Base-by-base conservation (phyloP, 441 rosid species). In the Adansonia grandidieri region DNA sequence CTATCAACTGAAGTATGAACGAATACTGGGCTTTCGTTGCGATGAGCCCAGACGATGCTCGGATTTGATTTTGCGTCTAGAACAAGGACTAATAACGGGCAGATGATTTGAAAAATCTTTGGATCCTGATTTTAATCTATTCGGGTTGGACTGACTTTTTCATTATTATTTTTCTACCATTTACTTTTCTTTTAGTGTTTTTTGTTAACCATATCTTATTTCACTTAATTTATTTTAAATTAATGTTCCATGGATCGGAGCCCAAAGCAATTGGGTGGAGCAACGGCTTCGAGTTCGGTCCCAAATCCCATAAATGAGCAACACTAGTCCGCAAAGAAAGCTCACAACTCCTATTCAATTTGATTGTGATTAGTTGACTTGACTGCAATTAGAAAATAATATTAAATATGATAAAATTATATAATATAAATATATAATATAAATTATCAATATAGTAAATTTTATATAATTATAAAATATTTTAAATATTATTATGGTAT, bases 31-130 rank as follows among this genome's bases (percentile, higher is more conserved):
- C 75, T 68, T 72, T 17, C 42, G 24, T 62, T 48, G 74, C 69
- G 28, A 61, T 14, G 48, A 80, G 81, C 64, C 70, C 72, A 64
- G 64, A 17, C 71, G 37, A 68, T 48, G 78, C 73, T 80, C 76
- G 11, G 82, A 53, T 53, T 71, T 19, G 2, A 10, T 68, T 68
- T 11, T 32, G 24, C 19, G 61, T 24, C 17, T n/a, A 37, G 15
- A 63, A 14, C 47, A 6, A 2, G 5, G 4, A 61, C 24, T 50
- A 45, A 50, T 14, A 22, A 63, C 69, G 57, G 40, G 8, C 15
- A n/a, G n/a, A 50, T 24, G 4, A 62, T 8, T 47, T 48, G 9
- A n/a, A 15, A 40, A 32, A 22, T 69, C 42, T 69, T 69, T 69
- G 5, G 2, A 48, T 28, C 28, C 11, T 22, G 20, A 50, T 50